Evolutionary conservation across 345 rosid genomes (phyloP), one percentile per base, ranked within the genome.

Genomic region (Cochlearia excelsa): DNA sequence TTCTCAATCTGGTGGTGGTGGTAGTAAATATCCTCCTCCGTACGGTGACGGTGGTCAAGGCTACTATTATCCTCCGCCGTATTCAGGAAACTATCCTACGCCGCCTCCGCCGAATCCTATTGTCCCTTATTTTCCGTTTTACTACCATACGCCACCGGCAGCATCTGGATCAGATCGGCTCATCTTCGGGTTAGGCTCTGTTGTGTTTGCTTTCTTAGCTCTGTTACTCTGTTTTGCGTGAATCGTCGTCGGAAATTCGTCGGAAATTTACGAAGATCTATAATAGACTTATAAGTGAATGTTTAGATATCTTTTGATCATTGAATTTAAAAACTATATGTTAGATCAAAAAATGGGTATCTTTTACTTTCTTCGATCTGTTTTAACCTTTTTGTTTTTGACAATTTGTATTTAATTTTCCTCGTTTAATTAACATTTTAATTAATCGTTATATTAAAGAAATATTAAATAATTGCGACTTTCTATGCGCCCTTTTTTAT

Each of bases 61-160:
- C 46, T 79, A 82, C 42, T 79, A 76, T 31, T 77, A 79, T 38
- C 85, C 95, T 1, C 91, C 95, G 4, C 85, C 88, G 5, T 61
- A 59, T 33, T 62, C 66, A 58, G 70, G 74, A 9, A 71, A 72
- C 62, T 84, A 73, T 55, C 82, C 75, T 0, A 67, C 77, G 0
- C 89, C 94, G 3, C 97, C 99, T 2, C 99, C 99, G 1, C 99
- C 99, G 3, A 87, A 93, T 73, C 99, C 97, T 1, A 87, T 93
- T 52, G 99, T 93, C 9, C 99, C 99, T n/a, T 93, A 89, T 79
- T 93, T 93, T 52, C 99, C 99, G 1, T 93, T 65, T 46, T 93
- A 80, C 80, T 89, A 73, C 74, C 73, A 89, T 69, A 79, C 1
- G 46, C 94, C 97, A 11, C 91, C 98, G 5, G 85, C 83, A 3